Base-by-base conservation (phyloP, 306 rosid species). In the Clitoria ternatea region DNA sequence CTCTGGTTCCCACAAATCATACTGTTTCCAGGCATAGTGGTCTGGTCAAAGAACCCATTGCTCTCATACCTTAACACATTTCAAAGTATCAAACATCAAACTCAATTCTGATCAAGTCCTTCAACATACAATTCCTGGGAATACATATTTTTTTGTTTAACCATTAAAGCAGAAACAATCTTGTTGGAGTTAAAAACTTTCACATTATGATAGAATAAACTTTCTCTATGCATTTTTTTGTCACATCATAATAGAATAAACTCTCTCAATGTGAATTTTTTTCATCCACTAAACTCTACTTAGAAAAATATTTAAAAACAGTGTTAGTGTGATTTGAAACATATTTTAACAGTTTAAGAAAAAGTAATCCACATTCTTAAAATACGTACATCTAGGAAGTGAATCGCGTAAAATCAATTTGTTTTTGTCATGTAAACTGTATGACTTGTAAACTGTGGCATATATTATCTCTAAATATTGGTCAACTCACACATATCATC, bases 21-120 rank as follows among this genome's bases (percentile, higher is more conserved):
- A 20, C 73, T 67, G 48, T 81, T 77, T 4, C 79, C 82, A 20
- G 77, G 23, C 7, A 52, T 10, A 36, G 85, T 81, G 26, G 79
- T 45, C 52, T 77, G 70, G 42, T 81, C 69, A 23, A 52, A 81
- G 66, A 81, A 81, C 26, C 20, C 79, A 52, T 0, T 53, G 60
- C 82, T 81, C 69, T 81, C 77, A 15, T 74, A 79, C 76, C 79
- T 80, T 0, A 39, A 26, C 12, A 17, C 61, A 75, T 55, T 20
- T 6, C 0, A 23, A 59, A 12, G 26, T n/a, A 45, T 48, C 19
- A 2, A 66, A 47, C 18, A 39, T 54, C 65, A 54, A 14, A 14
- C 3, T 26, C 40, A 42, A 15, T 24, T 64, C 33, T 39, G 9
- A 57, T n/a, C n/a, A n/a, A n/a, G n/a, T n/a, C n/a, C n/a, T n/a